Evolutionary conservation across 306 rosid species (phyloP).

Genomic region (Vicia sativa): DNA sequence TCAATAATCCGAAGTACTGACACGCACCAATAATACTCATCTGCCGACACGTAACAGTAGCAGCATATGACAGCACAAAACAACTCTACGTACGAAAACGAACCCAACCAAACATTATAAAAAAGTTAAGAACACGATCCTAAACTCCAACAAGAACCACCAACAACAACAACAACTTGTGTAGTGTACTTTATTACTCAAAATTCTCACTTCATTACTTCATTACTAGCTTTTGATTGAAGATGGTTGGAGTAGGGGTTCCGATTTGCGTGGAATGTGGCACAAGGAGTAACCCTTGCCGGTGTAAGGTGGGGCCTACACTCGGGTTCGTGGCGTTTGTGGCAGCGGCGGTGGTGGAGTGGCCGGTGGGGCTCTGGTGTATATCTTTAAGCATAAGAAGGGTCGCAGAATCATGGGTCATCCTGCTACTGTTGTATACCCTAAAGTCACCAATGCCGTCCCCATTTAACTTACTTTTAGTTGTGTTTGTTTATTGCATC

Average conservation of each 20-base stretch:
- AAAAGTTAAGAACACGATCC: background rate
- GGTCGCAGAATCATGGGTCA: conserved; percentile 72
- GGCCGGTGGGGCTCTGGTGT: conserved; percentile 85
- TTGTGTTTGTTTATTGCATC: background rate
- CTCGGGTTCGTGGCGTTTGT: conserved; percentile 65
- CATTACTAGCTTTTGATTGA: background rate
- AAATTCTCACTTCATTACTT: too few relatives aligned
- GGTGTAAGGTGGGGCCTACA: conserved; percentile 86
- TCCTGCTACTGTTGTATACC: conserved; percentile 72
- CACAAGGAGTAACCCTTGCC: conserved; percentile 67
- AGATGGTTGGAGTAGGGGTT: conserved; percentile 49
- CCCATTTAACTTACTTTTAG: background rate
- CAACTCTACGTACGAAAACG: background rate
- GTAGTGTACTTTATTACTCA: too few relatives aligned
- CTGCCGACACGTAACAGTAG: background rate
- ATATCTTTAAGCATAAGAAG: conserved; percentile 54
- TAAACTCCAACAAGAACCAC: background rate
- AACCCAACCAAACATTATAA: conserved; percentile 24
- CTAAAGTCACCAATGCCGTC: conserved; percentile 48
- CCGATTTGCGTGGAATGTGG: conserved; percentile 74
- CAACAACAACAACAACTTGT: background rate
- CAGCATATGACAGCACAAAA: background rate
- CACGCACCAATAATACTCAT: conserved; percentile 13
- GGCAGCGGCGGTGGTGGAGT: conserved; percentile 66
- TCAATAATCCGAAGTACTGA: background rate